phyloP scores from a whole-genome alignment of 768 basidiomycete genomes.

The Astraeus odoratus region DNA sequence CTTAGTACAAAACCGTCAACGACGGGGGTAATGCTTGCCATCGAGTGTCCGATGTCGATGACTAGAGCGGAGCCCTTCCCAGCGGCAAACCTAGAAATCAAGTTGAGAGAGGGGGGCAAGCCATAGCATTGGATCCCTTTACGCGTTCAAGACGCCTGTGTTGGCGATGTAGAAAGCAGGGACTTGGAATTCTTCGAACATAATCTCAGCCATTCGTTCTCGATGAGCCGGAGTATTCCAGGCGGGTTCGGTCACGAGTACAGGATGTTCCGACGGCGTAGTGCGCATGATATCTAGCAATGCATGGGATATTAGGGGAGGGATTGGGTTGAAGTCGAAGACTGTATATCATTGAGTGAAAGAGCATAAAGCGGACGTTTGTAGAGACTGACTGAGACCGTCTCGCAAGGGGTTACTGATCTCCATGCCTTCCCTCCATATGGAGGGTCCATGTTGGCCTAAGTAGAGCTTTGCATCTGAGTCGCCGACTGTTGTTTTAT shows the following conservation, averaged over 20 bases:
- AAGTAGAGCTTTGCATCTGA: constrained; percentile 57
- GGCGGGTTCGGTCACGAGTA: constrained; percentile 89
- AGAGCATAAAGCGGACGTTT: background rate
- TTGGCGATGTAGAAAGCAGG: constrained; percentile 98
- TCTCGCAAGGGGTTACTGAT: constrained; percentile 78
- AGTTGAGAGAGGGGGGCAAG: constrained; percentile 6
- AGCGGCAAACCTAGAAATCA: constrained; percentile 70
- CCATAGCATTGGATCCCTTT: constrained; percentile 22
- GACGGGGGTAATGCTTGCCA: constrained; percentile 89
- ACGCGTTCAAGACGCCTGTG: constrained; percentile 91
- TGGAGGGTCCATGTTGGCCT: constrained; percentile 81
- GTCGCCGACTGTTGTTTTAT: constrained; percentile 36
- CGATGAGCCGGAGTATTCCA: constrained; percentile 95
- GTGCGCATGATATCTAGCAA: constrained; percentile 70
- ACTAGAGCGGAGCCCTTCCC: constrained; percentile 97
- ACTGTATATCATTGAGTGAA: constrained; percentile 34
- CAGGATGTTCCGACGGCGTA: constrained; percentile 78
- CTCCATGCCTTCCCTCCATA: constrained; percentile 90
- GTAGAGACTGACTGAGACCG: constrained; percentile 66
- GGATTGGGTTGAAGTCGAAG: constrained; percentile 69
- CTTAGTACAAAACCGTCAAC: constrained; percentile 96
- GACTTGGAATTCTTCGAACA: constrained; percentile 93
- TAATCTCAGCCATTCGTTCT: constrained; percentile 92
- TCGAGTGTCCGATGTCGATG: constrained; percentile 85
- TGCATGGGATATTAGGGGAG: constrained; percentile 67